Evolutionary conservation across 176 grass and related monocot species (phyloP), one percentile per base, ranked within the genome.

Genomic region (Microstegium vimineum): DNA sequence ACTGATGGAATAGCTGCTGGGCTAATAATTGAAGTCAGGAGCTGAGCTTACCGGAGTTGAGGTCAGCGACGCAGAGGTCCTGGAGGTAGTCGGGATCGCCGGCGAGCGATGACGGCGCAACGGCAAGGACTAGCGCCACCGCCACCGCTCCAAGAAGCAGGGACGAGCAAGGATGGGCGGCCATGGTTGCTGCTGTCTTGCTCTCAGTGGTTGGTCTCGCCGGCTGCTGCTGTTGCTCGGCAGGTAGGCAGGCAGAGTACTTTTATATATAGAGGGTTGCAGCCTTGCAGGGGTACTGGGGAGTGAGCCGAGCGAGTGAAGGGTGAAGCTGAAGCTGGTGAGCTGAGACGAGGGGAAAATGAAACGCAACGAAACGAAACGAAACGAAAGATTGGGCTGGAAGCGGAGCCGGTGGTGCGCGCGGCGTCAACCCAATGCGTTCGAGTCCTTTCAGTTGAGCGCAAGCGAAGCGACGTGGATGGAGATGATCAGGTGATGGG

Each of bases 81-180:
- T 97, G 94, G 84, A 97, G 94, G 85, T 88, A 88, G 82, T 94
- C 91, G 6, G 94, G 94, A 70, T 97, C 94, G 69, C 78, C 78
- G 66, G 86, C 82, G 38, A 91, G 66, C 43, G 86, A 40, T 45
- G 66, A 22, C 22, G 66, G 63, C 42, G 45, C 54, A 2, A 30
- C 42, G 3, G 40, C 68, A 10, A 91, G 67, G 38, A 27, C 15
- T 15, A 82, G 49, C 60, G 30, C 64, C 80, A 37, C 78, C 2
- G 63, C 51, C 1, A 60, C 62, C 32, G 28, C 74, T 8, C 32
- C 78, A 69, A 85, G 36, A 74, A 84, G 10, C 83, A 60, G 1
- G 49, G 78, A 28, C 1, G 31, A 62, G 12, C 16, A 13, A 79
- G 16, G 6, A 27, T 42, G 15, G 5, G 62, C 61, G 4, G 54